Base-by-base conservation (phyloP, 108 stramenopile species). In the Parietichytrium sp. region DNA sequence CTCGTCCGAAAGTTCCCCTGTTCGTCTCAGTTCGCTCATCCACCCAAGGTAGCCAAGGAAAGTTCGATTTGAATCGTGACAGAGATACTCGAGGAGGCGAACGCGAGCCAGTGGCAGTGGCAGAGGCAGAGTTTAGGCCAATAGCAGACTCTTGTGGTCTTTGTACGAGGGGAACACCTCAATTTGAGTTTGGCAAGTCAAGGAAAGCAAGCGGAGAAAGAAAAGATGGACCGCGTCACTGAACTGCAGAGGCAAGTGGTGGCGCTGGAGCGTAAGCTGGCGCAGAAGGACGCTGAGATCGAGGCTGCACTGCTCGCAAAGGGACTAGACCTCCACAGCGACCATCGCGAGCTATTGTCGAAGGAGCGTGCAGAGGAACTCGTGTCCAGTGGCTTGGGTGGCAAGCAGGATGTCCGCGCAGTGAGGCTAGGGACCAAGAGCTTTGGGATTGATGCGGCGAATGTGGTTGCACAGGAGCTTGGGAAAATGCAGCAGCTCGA, bases 321-420 rank as follows among this genome's bases (percentile, higher is more conserved):
- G 42, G 16, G 38, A 72, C 38, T 72, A 6, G 42, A 72, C 61
- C 42, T 72, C 23, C 36, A 33, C 29, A 45, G 38, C 23, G 61
- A 72, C 20, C 36, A 72, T 16, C 61, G 61, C 42, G 61, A 72
- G 61, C 38, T 42, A n/a, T 20, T 72, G 33, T 45, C 61, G 23
- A 7, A 72, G 61, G 61, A 72, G 61, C 61, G 61, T 3, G 61
- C 61, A 6, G 61, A 72, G 61, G 61, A 7, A 42, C 61, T 72
- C 20, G n/a, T n/a, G n/a, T n/a, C n/a, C n/a, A n/a, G n/a, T n/a
- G n/a, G n/a, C n/a, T 25, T 72, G 20, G 42, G 42, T 12, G 61
- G n/a, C 13, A 42, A 33, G 38, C 4, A 6, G 33, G 61, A 27
- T 10, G 61, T 42, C 42, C 10, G 36, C 0, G 61, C 61, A 33